Evolutionary conservation across 2,329 filamentous ascomycete species (phyloP), one percentile per base, ranked within the genome.

Genomic region (Hymenoscyphus fructigenus): DNA sequence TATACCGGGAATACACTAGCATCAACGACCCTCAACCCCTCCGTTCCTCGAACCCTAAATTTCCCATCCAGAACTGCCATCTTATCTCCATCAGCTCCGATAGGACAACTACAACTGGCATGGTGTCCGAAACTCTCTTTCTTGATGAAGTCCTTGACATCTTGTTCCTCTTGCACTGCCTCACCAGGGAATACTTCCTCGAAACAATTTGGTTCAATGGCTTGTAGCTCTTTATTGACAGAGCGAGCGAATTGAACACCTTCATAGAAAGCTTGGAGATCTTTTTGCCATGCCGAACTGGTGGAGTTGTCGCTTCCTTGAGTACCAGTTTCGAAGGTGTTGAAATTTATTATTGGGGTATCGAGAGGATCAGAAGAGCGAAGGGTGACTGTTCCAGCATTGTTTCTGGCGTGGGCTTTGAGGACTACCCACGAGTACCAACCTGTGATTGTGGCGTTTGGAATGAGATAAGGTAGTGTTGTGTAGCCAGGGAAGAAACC

Each of bases 291-390:
- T 9, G 32, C 32, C 9, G 32, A 34, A 2, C 5, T 6, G 10
- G 32, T 9, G 2, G 32, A 34, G 7, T 34, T 34, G 9, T 34
- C 32, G 10, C 32, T 34, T 4, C 59, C 26, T 15, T 63, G 34
- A 50, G 57, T 77, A 10, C 84, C 82, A 23, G 81, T 79, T 28
- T 73, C 77, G 76, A 85, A 88, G 75, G 83, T 88, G 75, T 86
- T 84, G 78, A 88, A 90, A 59, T 79, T 78, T 68, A 91, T 89
- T 6, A 83, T 75, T 0, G 89, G 89, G 3, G 81, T 78, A 62
- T 91, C 88, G 0, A 84, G 83, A 0, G 89, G 88, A 72, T 91
- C 83, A 0, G 83, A 77, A 0, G 85, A 88, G n/a, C 79, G 79
- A 4, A 92, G 82, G 2, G 76, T 82, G 4, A 92, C 88, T 1